Conservation (phyloP, 2,329 filamentous ascomycete genomes). For the Fusarium falciforme region DNA sequence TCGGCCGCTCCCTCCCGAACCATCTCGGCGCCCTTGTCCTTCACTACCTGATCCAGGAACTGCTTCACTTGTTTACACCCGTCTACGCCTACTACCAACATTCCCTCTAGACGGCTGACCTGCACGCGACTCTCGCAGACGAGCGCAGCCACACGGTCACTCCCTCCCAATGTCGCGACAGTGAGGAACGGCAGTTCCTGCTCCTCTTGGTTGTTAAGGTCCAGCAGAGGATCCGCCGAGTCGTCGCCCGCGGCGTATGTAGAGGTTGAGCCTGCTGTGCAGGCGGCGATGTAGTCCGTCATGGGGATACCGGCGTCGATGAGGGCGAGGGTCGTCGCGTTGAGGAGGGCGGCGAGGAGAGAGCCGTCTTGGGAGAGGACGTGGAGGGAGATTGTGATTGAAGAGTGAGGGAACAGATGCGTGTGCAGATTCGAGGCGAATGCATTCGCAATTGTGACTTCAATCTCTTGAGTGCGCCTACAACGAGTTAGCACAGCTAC, state of each 20-base stretch:
- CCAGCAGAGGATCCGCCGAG: conserved; percentile 79
- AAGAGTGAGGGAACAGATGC: conserved; percentile 88
- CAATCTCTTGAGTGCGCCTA: conserved; percentile 84
- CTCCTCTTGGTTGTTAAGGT: conserved; percentile 84
- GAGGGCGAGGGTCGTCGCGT: conserved; percentile 90
- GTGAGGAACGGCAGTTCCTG: conserved; percentile 91
- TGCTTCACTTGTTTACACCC: conserved; percentile 88
- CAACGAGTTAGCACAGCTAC: not conserved
- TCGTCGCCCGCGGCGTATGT: conserved; percentile 74
- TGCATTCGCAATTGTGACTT: conserved; percentile 80
- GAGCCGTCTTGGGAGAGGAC: conserved; percentile 92
- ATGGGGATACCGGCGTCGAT: conserved; percentile 97
- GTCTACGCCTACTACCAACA: conserved; percentile 92
- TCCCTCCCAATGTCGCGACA: conserved; percentile 80
- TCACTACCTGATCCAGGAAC: conserved; percentile 84
- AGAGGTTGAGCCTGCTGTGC: conserved; percentile 84
- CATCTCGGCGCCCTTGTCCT: conserved; percentile 75
- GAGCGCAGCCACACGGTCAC: conserved; percentile 81
- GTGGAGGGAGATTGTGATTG: conserved; percentile 85
- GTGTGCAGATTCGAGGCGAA: conserved; percentile 84
- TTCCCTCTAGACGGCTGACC: conserved; percentile 83
- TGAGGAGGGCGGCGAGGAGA: conserved; percentile 88
- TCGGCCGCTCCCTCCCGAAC: conserved; percentile 66
- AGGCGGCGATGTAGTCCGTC: conserved; percentile 89
- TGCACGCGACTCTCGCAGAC: conserved; percentile 92